Evolutionary conservation across 2,329 filamentous ascomycete genomes (phyloP), one percentile per base, ranked within the genome.

Genomic region (Epichloe gansuensis): DNA sequence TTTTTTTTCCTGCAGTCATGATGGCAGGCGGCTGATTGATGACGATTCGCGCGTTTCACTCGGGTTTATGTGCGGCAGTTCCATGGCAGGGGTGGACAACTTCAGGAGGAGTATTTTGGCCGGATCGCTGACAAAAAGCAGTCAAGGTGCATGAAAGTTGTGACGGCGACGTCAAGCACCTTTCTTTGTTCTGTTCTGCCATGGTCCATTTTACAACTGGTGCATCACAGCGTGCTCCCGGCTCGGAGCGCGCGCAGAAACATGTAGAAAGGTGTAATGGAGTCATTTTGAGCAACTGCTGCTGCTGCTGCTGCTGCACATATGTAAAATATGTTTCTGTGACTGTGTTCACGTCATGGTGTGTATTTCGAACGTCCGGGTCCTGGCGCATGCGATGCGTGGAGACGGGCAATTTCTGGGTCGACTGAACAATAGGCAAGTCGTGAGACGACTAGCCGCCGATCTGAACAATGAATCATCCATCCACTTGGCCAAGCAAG

Each of bases 21-120:
- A 66, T 60, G 58, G 63, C 51, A 56, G 62, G 56, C 53, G 57
- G 59, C 57, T 61, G 63, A 59, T 50, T 47, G 43, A 50, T 36
- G 44, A 61, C 61, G 55, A 58, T 56, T 59, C 62, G 58, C 56
- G 61, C 57, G 61, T 56, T 55, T 54, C 27, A 42, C 25, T 46
- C 49, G 52, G 54, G 54, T 48, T 53, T 48, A 31, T 34, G 56
- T 42, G 44, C 34, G 56, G 55, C 49, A 51, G 48, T 51, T 40
- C 49, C 51, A 56, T 51, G 57, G 43, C 50, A 54, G 36, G 38
- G 50, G 38, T 23, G 46, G 38, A 49, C 36, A 42, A 50, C 23
- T 40, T 27, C 17, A 44, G 34, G 43, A 17, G 41, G 31, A 27
- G 39, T 34, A 41, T 45, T 48, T 51, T 50, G 50, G 53, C 51